These are phyloP conservation scores for Trichoderma sp. DNA, from an alignment of 2,329 filamentous ascomycete species.

Conservation along the genomic window DNA sequence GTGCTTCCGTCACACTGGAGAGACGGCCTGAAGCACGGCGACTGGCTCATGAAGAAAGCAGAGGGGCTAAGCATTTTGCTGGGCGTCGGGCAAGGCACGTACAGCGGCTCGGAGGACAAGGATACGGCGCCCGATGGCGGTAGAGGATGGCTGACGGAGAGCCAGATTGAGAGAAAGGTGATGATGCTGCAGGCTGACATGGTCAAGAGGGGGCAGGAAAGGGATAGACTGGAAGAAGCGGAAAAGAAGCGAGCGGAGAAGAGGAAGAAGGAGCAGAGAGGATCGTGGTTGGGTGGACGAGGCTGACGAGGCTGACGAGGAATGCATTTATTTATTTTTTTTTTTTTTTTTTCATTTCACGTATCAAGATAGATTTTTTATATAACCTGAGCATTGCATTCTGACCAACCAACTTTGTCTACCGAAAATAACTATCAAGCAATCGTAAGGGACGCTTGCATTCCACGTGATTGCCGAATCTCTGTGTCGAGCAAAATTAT, in stretches of 20 bases:
- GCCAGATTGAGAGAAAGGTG: slow-evolving; percentile 41
- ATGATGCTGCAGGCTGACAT: slow-evolving; percentile 39
- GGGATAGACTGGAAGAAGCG: slow-evolving; percentile 31
- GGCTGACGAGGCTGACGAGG: neutral
- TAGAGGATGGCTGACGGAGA: slow-evolving; percentile 40
- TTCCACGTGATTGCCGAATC: neutral
- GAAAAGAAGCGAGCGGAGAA: slow-evolving; percentile 27
- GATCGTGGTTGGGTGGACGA: slow-evolving; percentile 1
- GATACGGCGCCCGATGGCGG: slow-evolving; percentile 48
- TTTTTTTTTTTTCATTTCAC: too few relatives aligned
- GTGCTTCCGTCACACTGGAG: slow-evolving; percentile 52
- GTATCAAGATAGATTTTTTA: neutral
- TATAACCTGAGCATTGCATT: slow-evolving; percentile 1
- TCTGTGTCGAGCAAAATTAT: neutral
- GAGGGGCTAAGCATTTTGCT: slow-evolving; percentile 44
- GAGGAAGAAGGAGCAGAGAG: slow-evolving; percentile 16
- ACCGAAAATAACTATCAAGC: neutral
- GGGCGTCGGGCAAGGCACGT: slow-evolving; percentile 40
- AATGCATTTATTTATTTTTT: neutral
- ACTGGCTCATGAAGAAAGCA: slow-evolving; percentile 49
- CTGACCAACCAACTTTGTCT: neutral
- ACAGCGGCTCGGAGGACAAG: slow-evolving; percentile 40
- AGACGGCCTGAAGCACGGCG: slow-evolving; percentile 46
- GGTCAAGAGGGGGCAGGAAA: slow-evolving; percentile 34
- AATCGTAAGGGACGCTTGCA: neutral